These are phyloP conservation scores for Stephanocyclus meneghinianus DNA, from an alignment of 352 stramenopile species.

Conservation along the genomic window DNA sequence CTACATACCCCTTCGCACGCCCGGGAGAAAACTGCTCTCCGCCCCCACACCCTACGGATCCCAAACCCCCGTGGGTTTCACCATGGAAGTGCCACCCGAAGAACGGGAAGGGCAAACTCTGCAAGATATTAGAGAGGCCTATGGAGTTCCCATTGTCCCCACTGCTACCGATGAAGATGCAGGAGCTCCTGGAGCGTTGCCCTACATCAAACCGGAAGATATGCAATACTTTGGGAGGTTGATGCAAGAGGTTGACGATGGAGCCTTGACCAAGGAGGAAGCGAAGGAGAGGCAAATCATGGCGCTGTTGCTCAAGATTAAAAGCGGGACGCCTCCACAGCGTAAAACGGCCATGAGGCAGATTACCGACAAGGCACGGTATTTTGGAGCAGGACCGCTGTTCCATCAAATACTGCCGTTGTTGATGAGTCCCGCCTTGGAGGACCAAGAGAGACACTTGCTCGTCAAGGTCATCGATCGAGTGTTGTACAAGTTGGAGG, in stretches of 20 bases:
- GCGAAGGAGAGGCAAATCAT: constrained; percentile 97
- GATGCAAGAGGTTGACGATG: constrained; percentile 87
- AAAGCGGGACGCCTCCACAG: constrained; percentile 97
- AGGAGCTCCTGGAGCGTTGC: constrained; percentile 87
- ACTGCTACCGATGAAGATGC: constrained; percentile 72
- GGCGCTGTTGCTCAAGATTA: constrained; percentile 97
- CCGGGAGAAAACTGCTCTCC: constrained; percentile 91
- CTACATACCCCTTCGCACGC: constrained; percentile 95
- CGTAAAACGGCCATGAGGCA: constrained; percentile 93
- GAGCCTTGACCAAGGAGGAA: constrained; percentile 86
- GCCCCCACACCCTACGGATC: constrained; percentile 93
- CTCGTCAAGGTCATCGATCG: constrained; percentile 99
- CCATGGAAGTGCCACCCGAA: constrained; percentile 85
- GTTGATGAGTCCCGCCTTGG: constrained; percentile 97
- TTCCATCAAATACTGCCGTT: constrained; percentile 99
- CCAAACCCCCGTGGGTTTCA: constrained; percentile 84
- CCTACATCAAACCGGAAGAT: constrained; percentile 98
- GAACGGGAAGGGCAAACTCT: constrained; percentile 70
- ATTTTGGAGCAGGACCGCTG: constrained; percentile 94
- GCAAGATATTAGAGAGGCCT: constrained; percentile 81
- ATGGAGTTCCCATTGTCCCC: constrained; percentile 88
- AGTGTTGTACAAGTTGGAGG: constrained; percentile 98
- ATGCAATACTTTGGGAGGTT: constrained; percentile 97
- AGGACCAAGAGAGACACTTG: constrained; percentile 98
- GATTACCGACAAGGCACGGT: constrained; percentile 95